phyloP scores from a whole-genome alignment of 345 rosid genomes.

The Murraya koenigii region DNA sequence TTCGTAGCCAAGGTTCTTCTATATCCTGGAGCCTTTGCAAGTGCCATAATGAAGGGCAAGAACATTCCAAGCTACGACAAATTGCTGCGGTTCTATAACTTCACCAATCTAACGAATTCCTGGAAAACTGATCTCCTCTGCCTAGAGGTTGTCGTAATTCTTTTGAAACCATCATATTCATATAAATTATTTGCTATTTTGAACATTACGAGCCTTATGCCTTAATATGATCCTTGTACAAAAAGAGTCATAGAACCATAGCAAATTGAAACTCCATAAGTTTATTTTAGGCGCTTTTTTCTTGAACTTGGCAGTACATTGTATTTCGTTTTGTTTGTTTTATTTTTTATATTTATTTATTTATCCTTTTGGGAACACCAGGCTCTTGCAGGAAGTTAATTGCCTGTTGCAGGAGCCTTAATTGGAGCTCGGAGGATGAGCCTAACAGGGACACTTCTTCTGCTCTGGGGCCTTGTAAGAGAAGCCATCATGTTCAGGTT shows the following conservation, averaged over 20 bases:
- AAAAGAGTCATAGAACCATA: no score
- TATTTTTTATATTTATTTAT: neutral
- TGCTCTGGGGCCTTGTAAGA: constrained; percentile 64
- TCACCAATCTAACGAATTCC: constrained; percentile 19
- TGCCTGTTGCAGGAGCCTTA: constrained; percentile 70
- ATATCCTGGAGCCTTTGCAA: constrained; percentile 70
- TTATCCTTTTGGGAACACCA: constrained; percentile 12
- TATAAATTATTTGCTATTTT: no score
- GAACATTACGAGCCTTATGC: no score
- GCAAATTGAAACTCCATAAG: no score
- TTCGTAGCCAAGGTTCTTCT: no score
- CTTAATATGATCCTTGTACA: no score
- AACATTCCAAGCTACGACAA: constrained; percentile 41
- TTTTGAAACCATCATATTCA: no score
- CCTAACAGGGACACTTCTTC: constrained; percentile 61
- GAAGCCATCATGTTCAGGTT: no score
- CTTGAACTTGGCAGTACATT: no score
- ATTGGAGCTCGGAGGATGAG: constrained; percentile 52
- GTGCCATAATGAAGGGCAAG: constrained; percentile 31
- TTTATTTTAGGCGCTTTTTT: no score
- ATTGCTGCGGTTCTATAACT: constrained; percentile 37
- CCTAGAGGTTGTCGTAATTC: constrained; percentile 71
- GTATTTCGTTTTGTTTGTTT: no score
- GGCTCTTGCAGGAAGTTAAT: constrained; percentile 79
- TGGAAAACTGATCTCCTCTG: constrained; percentile 41